Evolutionary conservation across 2,329 filamentous ascomycete species (phyloP).

Genomic region (Aspergillus sp.): DNA sequence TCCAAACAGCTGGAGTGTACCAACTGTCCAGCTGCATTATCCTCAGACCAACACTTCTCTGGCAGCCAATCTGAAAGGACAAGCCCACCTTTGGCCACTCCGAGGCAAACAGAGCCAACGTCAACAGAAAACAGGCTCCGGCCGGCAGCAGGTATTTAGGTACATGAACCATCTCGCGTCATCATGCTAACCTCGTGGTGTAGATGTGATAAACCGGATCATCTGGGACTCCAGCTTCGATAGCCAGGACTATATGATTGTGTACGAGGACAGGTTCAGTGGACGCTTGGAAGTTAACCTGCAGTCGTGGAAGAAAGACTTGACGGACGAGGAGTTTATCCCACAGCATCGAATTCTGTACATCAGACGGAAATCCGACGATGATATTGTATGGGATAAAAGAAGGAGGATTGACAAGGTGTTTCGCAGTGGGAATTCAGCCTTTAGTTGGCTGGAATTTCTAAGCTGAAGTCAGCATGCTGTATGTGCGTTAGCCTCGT

Average conservation of each 20-base stretch:
- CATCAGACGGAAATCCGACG: conserved; percentile 36
- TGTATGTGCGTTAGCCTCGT: neutral
- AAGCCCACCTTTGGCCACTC: no score
- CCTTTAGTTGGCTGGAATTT: conserved; percentile 22
- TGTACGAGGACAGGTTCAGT: conserved; percentile 47
- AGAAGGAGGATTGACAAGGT: conserved; percentile 40
- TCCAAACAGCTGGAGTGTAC: no score
- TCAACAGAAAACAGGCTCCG: conserved; percentile 10
- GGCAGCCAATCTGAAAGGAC: no score
- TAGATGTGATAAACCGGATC: conserved; percentile 42
- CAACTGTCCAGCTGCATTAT: no score
- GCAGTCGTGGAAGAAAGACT: conserved; percentile 46
- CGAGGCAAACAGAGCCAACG: neutral
- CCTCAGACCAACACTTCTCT: no score
- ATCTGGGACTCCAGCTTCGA: conserved; percentile 43
- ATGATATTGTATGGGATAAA: conserved; percentile 45
- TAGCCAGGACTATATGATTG: conserved; percentile 42
- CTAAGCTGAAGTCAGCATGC: conserved; percentile 11
- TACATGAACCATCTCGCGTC: neutral
- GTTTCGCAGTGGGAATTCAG: conserved; percentile 38
- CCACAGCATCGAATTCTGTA: conserved; percentile 48
- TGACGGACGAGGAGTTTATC: conserved; percentile 50
- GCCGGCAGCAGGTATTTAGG: conserved; percentile 5
- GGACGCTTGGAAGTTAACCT: conserved; percentile 42
- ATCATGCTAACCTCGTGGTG: neutral